Percentiles rank a stretch among this genome's conserved stretches.
Evolutionary conservation across 2,329 filamentous ascomycete species (phyloP).

Genomic region (Ophiostoma sp.): DNA sequence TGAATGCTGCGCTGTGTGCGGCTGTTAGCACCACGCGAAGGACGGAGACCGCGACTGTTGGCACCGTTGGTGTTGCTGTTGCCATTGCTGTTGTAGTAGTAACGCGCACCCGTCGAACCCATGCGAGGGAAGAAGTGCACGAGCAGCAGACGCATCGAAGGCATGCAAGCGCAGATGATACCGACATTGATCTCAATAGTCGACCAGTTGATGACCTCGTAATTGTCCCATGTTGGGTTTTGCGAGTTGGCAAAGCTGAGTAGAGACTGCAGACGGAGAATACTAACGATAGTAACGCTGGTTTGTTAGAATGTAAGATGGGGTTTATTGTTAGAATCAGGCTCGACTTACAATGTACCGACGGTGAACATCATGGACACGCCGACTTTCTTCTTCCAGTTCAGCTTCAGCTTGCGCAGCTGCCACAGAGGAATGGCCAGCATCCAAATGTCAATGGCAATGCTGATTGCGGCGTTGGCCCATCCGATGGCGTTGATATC

Average conservation of each 20-base stretch:
- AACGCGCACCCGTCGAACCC: conserved; percentile 19
- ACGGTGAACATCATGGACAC: conserved; percentile 45
- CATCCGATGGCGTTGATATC: conserved; percentile 46
- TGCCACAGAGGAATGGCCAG: conserved; percentile 47
- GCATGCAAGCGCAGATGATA: conserved; percentile 36
- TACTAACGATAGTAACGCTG: conserved; percentile 34
- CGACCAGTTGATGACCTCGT: conserved; percentile 33
- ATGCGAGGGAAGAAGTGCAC: conserved; percentile 30
- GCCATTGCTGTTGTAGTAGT: conserved; percentile 20
- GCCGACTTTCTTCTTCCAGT: conserved; percentile 45
- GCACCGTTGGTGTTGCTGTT: conserved; percentile 13
- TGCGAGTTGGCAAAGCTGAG: conserved; percentile 30
- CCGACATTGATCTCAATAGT: conserved; percentile 35
- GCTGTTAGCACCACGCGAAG: neutral
- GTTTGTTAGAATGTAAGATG: conserved; percentile 5
- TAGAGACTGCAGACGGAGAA: conserved; percentile 31
- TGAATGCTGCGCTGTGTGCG: conserved; percentile 18
- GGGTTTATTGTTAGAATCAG: conserved; percentile 22
- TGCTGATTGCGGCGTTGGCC: conserved; percentile 49
- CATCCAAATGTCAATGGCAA: conserved; percentile 48
- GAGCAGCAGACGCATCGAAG: conserved; percentile 31
- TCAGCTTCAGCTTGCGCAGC: conserved; percentile 37
- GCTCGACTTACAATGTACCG: conserved; percentile 32
- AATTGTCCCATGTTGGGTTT: conserved; percentile 34
- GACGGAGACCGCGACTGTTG: neutral